Base-by-base conservation (phyloP, 805 yeast genomes). In the Lachancea dasiensis region DNA sequence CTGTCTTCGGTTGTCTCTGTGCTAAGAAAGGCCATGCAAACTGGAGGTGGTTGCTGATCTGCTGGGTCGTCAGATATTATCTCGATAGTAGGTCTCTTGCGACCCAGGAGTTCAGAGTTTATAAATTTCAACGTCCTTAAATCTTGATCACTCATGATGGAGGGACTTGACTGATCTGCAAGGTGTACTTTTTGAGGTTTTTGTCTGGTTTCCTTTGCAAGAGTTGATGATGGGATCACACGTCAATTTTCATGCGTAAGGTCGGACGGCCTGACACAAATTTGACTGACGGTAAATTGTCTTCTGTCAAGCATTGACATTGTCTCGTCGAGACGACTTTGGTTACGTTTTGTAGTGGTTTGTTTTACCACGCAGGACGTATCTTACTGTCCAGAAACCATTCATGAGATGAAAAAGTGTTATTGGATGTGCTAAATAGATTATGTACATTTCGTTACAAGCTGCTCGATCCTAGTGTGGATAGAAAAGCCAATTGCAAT, bases 1-100 rank as follows among this genome's bases (percentile, higher is more conserved):
- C 59, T 50, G 14, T 50, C 61, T 13, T 33, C 35, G 1, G 56
- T 52, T 3, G 63, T 59, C 17, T 54, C 61, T 3, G 64, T 59
- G 19, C 51, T 51, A 10, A 54, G 29, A 31, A 48, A 54, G 18
- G 43, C 33, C n/a, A 47, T 38, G 24, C 47, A 45, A 29, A 42
- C 30, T 17, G 34, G 30, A 15, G 29, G 40, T 17, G 45, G 48
- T 20, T 35, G 45, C 16, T 42, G 43, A 13, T 20, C 32, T 16
- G 24, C 24, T 10, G 25, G 24, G 15, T 42, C 40, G 16, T 42
- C 41, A 6, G 31, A 23, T 13, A 32, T 29, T 19, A 16, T 27
- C 22, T 41, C 44, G 15, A 44, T 33, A 3, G 46, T 27, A 10
- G 38, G 40, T 31, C 56, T 40, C 34, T 47, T 49, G 18, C 56